Conservation (phyloP, 164 flowering plant species). For the Aristolochia californica region DNA sequence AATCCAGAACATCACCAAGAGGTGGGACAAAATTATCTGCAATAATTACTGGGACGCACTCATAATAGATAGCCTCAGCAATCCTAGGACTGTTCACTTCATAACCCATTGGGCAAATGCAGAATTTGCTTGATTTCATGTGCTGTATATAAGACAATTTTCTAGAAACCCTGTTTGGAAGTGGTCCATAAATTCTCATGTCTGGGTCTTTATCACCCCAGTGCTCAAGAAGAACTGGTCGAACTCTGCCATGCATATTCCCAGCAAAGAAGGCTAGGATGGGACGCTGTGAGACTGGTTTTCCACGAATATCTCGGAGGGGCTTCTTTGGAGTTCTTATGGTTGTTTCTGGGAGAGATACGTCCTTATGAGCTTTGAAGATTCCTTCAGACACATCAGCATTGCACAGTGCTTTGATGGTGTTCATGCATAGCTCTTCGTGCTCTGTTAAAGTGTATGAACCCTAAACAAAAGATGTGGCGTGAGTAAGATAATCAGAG, state of each 20-base stretch:
- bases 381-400: conserved; percentile 19
- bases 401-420: conserved; percentile 23
- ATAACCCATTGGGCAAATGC: conserved; percentile 21
- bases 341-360: conserved; percentile 18
- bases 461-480: conserved; percentile 6
- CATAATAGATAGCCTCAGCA: conserved; percentile 15
- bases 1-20: conserved; percentile 13
- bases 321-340: conserved; percentile 16
- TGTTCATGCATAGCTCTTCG: conserved; percentile 13
- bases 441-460: conserved; percentile 17
- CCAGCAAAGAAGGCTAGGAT: conserved; percentile 23
- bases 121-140: conserved; percentile 20
- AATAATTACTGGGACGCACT: conserved; percentile 20
- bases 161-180: conserved; percentile 12
- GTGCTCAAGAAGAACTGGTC: conserved; percentile 8
- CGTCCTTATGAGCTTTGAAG: conserved; percentile 14
- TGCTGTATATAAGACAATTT: conserved; percentile 12
- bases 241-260: conserved; percentile 19
- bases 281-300: conserved; percentile 13
- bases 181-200: conserved; percentile 19
- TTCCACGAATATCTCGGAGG: conserved; percentile 17
- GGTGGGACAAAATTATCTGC: conserved; percentile 22
- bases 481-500: not conserved
- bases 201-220: conserved; percentile 17
- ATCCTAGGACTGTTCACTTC: conserved; percentile 20